Base-by-base conservation (phyloP, 2,329 filamentous ascomycete genomes). In the Boeremia exigua region DNA sequence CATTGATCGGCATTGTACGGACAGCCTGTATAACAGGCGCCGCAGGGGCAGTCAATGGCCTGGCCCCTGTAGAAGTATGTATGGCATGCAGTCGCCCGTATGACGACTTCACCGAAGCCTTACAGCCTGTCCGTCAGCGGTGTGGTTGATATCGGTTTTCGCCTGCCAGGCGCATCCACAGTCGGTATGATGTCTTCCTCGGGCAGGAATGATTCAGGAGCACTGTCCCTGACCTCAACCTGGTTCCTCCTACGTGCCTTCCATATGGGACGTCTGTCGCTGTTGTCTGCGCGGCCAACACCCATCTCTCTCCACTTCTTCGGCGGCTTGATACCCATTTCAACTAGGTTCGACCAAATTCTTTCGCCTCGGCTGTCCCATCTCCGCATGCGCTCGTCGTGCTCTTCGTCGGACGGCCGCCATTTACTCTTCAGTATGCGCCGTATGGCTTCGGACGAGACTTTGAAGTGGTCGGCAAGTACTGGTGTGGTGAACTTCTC, bases 391-490 rank as follows among this genome's bases (percentile, higher is more conserved):
- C 79, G 68, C 6, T 77, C 74, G 25, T 80, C 78, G 14, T 74
- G 65, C 56, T 82, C 79, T 34, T 78, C 75, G 43, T 81, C 69
- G 7, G 72, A 80, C 3, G 90, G 87, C 66, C 77, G 77, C 88
- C 91, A 95, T 57, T 91, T 92, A 73, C 85, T 86, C 78, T 85
- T 91, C 59, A 99, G 79, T 48, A 99, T 96, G 32, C 95, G 85
- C 10, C 93, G 87, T 56, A 98, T 90, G 0, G 88, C 91, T 73
- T 99, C 95, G 2, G 90, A 82, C 0, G 92, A 92, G n/a, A 97
- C 82, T 73, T 92, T 82, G 76, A 98, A 99, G 65, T 92, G 86
- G 1, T 86, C 71, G 0, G 94, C 86, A 12, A 98, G 85, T 30
- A 86, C 82, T 14, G 82, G 76, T 0, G 90, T 96, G 4, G 88